Evolutionary conservation across 2,329 filamentous ascomycete genomes (phyloP).

Genomic region (Hypoxylon sp.): DNA sequence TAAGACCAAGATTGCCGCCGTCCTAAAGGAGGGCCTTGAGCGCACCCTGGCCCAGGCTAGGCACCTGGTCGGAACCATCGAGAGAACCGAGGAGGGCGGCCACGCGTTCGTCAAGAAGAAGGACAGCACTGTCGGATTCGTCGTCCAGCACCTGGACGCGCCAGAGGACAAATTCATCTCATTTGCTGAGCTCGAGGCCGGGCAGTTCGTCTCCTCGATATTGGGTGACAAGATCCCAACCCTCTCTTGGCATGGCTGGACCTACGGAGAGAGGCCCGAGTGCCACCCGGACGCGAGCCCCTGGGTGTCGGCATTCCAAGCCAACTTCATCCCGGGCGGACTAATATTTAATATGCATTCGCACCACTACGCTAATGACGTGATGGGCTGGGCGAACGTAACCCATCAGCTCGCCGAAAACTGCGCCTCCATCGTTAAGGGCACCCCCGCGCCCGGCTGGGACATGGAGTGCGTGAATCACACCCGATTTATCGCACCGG

Average conservation of each 20-base stretch:
- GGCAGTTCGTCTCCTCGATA: slow-evolving; percentile 45
- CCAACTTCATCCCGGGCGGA: slow-evolving; percentile 52
- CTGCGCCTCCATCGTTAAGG: slow-evolving; percentile 47
- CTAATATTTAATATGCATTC: slow-evolving; percentile 52
- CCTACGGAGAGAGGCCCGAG: slow-evolving; percentile 51
- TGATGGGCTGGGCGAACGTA: slow-evolving; percentile 52
- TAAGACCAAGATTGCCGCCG: slow-evolving; percentile 37
- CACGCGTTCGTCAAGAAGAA: slow-evolving; percentile 49
- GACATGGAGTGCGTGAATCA: slow-evolving; percentile 48
- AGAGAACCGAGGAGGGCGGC: slow-evolving; percentile 48
- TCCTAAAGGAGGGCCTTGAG: slow-evolving; percentile 49
- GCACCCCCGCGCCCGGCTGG: slow-evolving; percentile 47
- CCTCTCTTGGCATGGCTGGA: slow-evolving; percentile 50
- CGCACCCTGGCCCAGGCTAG: slow-evolving; percentile 48
- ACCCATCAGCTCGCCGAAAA: slow-evolving; percentile 53
- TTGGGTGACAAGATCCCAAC: slow-evolving; percentile 46
- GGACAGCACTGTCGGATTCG: slow-evolving; percentile 47
- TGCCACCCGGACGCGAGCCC: slow-evolving; percentile 47
- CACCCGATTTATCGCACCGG: slow-evolving; percentile 45
- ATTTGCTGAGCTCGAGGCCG: slow-evolving; percentile 49
- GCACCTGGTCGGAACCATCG: slow-evolving; percentile 51
- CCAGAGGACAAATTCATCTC: slow-evolving; percentile 48
- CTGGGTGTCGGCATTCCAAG: slow-evolving; percentile 49
- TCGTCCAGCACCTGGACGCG: slow-evolving; percentile 50
- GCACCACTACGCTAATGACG: slow-evolving; percentile 54